Conservation (phyloP, 2,329 filamentous ascomycete genomes). For the Scedosporium aurantiacum region DNA sequence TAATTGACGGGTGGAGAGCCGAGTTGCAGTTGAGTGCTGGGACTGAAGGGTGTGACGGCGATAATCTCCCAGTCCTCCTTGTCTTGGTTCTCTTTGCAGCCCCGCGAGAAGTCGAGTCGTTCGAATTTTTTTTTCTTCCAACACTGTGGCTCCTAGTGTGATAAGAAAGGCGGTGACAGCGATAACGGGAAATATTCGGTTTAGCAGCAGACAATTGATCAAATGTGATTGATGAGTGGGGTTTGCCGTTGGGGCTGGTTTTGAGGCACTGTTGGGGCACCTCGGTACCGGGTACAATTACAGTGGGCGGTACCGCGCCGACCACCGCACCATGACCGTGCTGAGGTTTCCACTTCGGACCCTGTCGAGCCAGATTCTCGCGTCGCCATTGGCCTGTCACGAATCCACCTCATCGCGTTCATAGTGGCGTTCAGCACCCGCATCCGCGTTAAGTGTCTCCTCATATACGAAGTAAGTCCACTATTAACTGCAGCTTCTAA, state of each 20-base stretch:
- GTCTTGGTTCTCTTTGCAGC: background rate
- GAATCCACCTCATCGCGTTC: slow-evolving; percentile 2
- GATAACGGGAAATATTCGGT: slow-evolving; percentile 6
- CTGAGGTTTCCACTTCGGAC: background rate
- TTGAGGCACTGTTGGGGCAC: background rate
- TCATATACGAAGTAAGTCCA: background rate
- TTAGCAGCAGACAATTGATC: background rate
- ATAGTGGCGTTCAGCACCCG: background rate
- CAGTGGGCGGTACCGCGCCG: background rate
- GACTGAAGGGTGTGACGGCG: background rate
- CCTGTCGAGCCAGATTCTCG: background rate
- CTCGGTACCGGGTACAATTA: background rate
- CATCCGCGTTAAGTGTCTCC: slow-evolving; percentile 5
- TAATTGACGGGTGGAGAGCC: background rate
- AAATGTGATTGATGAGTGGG: no score
- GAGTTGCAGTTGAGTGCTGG: background rate
- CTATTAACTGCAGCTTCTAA: background rate
- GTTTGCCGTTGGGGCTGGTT: background rate
- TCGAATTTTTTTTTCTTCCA: slow-evolving; percentile 6
- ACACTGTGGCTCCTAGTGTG: background rate
- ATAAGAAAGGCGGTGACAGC: slow-evolving; percentile 6
- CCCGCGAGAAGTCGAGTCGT: background rate
- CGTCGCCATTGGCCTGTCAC: slow-evolving; percentile 4
- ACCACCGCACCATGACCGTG: no score
- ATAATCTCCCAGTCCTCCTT: background rate